Evolutionary conservation across 2,329 filamentous ascomycete species (phyloP), one percentile per base, ranked within the genome.

Genomic region (Colletotrichum sp.): DNA sequence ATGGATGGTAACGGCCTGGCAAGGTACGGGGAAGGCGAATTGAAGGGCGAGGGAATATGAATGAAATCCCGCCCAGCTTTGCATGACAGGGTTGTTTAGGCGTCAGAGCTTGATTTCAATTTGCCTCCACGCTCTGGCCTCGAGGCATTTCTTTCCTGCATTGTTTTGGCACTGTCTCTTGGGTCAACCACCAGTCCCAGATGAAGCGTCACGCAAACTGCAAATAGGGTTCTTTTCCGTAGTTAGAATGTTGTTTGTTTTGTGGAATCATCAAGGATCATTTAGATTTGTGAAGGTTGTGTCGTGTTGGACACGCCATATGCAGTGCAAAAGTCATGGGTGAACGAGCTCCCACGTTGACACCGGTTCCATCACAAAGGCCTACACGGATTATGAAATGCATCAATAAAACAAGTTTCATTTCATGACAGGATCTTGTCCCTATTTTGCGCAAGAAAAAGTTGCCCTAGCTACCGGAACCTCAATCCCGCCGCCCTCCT

Each of bases 61-160:
- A 72, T 70, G 26, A 56, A 28, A 24, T 64, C 69, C 56, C 55
- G 30, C 68, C 67, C 72, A 66, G 36, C 68, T 71, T 77, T 78
- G 76, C 76, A 78, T 77, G 75, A 66, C 69, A 71, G 66, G 75
- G 75, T 73, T 71, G 75, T 77, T 77, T 12, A 77, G 76, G 76
- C 76, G 76, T 78, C 55, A 70, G 71, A 66, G 48, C 62, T 73
- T 73, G n/a, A 66, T 61, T 69, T 73, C 61, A 62, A 28, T 72
- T 34, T 73, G 58, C 70, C 64, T 76, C 62, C 48, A 66, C 58
- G 36, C 70, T 77, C 70, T 76, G 55, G 66, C 64, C 64, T 62
- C 36, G 58, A 73, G 70, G 66, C 61, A 76, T 68, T 73, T 66
- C 55, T 61, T 69, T 70, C n/a, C 36, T 64, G 58, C n/a, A 60